These are phyloP conservation scores for Pythium vanterpoolii DNA, from an alignment of 352 stramenopile species.

Conservation along the genomic window DNA sequence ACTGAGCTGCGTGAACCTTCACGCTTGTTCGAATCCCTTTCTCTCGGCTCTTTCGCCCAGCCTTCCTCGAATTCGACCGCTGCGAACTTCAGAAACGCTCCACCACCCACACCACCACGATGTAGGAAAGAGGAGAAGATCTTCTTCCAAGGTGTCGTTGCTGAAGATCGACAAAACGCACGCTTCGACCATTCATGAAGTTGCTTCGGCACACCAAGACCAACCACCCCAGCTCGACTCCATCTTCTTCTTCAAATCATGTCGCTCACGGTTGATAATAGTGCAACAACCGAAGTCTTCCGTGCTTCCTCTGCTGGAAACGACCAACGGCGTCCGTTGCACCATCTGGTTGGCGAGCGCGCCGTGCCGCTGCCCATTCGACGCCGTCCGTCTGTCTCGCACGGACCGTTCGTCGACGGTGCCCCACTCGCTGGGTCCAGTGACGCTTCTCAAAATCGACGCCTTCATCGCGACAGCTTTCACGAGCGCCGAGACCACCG, in stretches of 20 bases:
- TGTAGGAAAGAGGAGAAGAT: background rate
- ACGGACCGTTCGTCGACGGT: background rate
- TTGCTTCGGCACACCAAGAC: constrained; percentile 9
- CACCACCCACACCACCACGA: constrained; percentile 1
- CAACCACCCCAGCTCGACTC: background rate
- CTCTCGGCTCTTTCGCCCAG: background rate
- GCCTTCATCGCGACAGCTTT: constrained; percentile 17
- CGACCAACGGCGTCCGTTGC: constrained; percentile 7
- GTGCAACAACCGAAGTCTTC: constrained; percentile 1
- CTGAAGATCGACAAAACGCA: constrained; percentile 9
- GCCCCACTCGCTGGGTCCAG: background rate
- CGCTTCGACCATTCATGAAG: constrained; percentile 18
- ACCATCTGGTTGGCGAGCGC: constrained; percentile 1
- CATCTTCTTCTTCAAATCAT: background rate
- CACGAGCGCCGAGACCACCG: constrained; percentile 18
- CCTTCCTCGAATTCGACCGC: background rate
- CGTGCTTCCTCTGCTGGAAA: background rate
- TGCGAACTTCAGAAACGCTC: background rate
- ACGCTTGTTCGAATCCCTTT: constrained; percentile 2
- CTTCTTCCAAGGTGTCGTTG: background rate
- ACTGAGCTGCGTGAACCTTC: background rate
- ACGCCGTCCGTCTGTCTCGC: background rate
- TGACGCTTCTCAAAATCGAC: background rate
- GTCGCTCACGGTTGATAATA: constrained; percentile 8
- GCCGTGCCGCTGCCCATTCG: constrained; percentile 8